Conservation (phyloP, 1,139 yeast genomes). For the Trichomonascaceae sp. region DNA sequence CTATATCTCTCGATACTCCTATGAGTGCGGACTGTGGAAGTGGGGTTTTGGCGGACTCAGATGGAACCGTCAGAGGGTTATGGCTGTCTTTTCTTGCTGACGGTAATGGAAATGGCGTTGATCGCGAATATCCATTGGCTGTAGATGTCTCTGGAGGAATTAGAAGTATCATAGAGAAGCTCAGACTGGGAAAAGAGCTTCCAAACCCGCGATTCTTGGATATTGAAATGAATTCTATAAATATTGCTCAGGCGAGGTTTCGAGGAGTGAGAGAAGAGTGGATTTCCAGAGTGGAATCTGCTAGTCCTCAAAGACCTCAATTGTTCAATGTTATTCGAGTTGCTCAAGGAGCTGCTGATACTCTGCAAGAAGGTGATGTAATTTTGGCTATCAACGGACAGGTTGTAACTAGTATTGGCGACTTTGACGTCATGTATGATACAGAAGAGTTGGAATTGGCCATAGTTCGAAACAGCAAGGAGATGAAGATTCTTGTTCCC, state of each 20-base stretch:
- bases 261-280: constrained; percentile 82
- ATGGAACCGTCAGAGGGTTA: constrained; percentile 74
- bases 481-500: constrained; percentile 54
- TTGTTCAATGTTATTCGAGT: constrained; percentile 68
- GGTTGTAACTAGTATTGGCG: constrained; percentile 60
- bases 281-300: constrained; percentile 61
- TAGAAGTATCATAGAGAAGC: constrained; percentile 47
- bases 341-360: constrained; percentile 46
- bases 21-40: constrained; percentile 70
- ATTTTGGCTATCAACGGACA: constrained; percentile 62
- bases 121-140: constrained; percentile 71
- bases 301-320: constrained; percentile 57
- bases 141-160: constrained; percentile 60
- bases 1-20: constrained; percentile 67
- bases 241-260: constrained; percentile 71
- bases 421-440: constrained; percentile 50
- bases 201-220: constrained; percentile 67
- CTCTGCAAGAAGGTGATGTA: constrained; percentile 57
- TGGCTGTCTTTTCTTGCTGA: constrained; percentile 85
- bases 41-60: constrained; percentile 72
- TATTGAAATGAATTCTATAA: constrained; percentile 66
- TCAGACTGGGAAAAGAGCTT: constrained; percentile 43
- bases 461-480: constrained; percentile 56
- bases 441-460: constrained; percentile 46
- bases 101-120: constrained; percentile 46